A percentile compares a stretch with the other conserved stretches of the same genome.
Evolutionary conservation across 306 rosid species (phyloP).

Genomic region (Hippophae gyantsensis): DNA sequence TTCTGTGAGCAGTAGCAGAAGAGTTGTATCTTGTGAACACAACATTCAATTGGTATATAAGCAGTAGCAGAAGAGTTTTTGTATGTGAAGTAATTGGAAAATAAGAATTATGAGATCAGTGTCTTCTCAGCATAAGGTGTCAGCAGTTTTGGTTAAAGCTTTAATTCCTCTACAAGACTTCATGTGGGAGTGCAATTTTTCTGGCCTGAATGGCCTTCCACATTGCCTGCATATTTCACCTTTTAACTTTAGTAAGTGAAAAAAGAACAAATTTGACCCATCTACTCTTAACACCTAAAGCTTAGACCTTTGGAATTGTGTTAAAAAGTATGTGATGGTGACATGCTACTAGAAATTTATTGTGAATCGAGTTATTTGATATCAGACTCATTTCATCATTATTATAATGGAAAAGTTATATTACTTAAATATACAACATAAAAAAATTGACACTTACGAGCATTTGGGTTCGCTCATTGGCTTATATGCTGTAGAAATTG

Average conservation of each 20-base stretch:
- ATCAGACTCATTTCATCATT: too few species aligned
- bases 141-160: slow-evolving; percentile 19
- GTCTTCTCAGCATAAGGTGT: slow-evolving; percentile 19
- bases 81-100: slow-evolving; percentile 22
- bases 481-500: slow-evolving; percentile 23
- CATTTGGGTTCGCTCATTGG: slow-evolving; percentile 62
- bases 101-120: slow-evolving; percentile 13
- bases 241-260: too few species aligned
- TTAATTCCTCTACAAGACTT: slow-evolving; percentile 70
- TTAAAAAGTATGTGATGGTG: too few species aligned
- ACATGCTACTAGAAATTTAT: too few species aligned
- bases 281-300: not conserved
- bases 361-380: too few species aligned
- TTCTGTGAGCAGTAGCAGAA: not conserved
- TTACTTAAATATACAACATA: not conserved
- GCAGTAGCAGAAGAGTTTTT: slow-evolving; percentile 14
- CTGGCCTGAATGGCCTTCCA: slow-evolving; percentile 70
- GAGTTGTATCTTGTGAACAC: not conserved
- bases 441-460: slow-evolving; percentile 52
- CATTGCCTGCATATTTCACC: slow-evolving; percentile 61
- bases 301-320: too few species aligned
- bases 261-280: not conserved
- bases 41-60: slow-evolving; percentile 27
- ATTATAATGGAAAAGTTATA: not conserved
- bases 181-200: slow-evolving; percentile 78